Conservation (phyloP, 2,329 filamentous ascomycete species). For the Cladophialophora psammophila region DNA sequence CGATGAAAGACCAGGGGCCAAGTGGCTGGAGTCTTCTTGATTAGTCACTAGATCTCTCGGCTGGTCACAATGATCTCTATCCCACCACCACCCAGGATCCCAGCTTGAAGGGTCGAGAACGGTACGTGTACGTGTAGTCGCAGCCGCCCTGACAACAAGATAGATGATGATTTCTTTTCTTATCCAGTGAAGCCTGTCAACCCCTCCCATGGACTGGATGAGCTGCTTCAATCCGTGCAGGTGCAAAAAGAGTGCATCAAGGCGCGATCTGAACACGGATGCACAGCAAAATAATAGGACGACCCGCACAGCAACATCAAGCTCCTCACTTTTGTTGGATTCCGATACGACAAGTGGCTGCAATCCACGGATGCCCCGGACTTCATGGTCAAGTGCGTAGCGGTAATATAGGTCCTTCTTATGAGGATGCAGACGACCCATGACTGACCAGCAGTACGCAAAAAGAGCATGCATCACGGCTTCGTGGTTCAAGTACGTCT, state of each 20-base stretch:
- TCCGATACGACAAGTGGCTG: neutral
- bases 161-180: neutral
- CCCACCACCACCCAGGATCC: slow-evolving; percentile 12
- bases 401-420: slow-evolving; percentile 5
- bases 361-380: neutral
- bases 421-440: slow-evolving; percentile 6
- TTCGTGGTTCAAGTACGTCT: slow-evolving; percentile 3
- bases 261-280: neutral
- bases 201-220: slow-evolving; percentile 8
- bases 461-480: slow-evolving; percentile 8
- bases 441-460: slow-evolving; percentile 17
- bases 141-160: slow-evolving; percentile 9
- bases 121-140: slow-evolving; percentile 8
- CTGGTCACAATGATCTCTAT: neutral
- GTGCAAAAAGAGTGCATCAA: slow-evolving; percentile 10
- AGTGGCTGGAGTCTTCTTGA: neutral
- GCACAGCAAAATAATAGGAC: slow-evolving; percentile 4
- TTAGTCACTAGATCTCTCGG: neutral
- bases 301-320: neutral
- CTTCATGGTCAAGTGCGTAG: slow-evolving; percentile 13
- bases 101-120: slow-evolving; percentile 8
- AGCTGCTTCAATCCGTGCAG: slow-evolving; percentile 2
- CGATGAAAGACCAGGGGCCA: neutral
- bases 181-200: slow-evolving; percentile 8
- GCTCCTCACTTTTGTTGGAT: neutral